A percentile compares a stretch with the other conserved stretches of the same genome.
Evolutionary conservation across 1,284 basidiomycete species (phyloP).

Genomic region (Puccinia hordei): DNA sequence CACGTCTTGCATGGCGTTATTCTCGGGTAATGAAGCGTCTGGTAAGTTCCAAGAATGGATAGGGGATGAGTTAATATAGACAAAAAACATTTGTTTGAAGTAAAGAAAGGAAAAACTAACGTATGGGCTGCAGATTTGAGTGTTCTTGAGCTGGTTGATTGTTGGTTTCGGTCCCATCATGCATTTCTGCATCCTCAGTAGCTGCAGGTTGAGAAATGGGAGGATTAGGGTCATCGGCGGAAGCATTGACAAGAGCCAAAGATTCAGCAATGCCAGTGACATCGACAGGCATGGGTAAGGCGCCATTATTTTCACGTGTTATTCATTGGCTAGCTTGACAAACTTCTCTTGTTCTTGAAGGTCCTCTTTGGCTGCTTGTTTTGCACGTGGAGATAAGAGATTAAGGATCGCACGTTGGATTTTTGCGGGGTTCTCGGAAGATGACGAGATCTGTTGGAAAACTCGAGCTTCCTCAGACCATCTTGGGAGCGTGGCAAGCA

Average conservation of each 20-base stretch:
- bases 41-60: neutral
- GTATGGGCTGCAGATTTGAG: neutral
- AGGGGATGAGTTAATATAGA: neutral
- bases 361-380: constrained; percentile 32
- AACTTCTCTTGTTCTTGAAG: neutral
- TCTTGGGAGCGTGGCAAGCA: constrained; percentile 45
- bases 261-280: too few species aligned
- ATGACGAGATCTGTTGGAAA: constrained; percentile 37
- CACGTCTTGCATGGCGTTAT: too few species aligned
- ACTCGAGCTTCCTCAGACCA: constrained; percentile 49
- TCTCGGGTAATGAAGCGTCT: too few species aligned
- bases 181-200: constrained; percentile 50
- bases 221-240: too few species aligned
- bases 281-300: too few species aligned
- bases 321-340: constrained; percentile 27
- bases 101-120: too few species aligned
- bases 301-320: constrained; percentile 2
- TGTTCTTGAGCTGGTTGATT: neutral
- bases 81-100: neutral
- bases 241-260: too few species aligned
- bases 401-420: too few species aligned
- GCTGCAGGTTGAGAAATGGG: too few species aligned
- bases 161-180: constrained; percentile 21
- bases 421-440: constrained; percentile 33
- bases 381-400: too few species aligned